Evolutionary conservation across 176 grass and related monocot species (phyloP), one percentile per base, ranked within the genome.

Genomic region (Lolium perenne): DNA sequence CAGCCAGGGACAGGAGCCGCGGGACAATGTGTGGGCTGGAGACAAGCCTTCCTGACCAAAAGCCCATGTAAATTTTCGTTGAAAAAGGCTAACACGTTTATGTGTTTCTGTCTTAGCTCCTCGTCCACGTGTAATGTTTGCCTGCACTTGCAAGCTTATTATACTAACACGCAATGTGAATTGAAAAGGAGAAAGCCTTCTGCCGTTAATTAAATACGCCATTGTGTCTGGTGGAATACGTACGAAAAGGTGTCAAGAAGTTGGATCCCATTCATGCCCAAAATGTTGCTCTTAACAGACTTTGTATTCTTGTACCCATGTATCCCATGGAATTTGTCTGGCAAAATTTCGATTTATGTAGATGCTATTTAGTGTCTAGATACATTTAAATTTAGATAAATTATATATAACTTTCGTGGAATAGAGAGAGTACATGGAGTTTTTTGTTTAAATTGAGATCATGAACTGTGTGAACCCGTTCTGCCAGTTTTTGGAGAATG

Each of bases 121-220:
- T 22, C 38, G 18, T 23, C 68, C 32, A 35, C 32, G 43, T 74
- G 55, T 1, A 74, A 26, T 49, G 47, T 7, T 76, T 57, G 48
- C 49, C 4, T 88, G 12, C 4, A 48, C 38, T 69, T 41, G 20
- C 16, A 69, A 69, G 38, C 2, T 18, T 81, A 74, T 45, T 20
- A 13, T 80, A 53, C 66, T 65, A 83, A 70, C 17, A 18, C 38
- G 17, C 64, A 10, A 45, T 9, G 71, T 32, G 79, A 83, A 79
- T 78, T 46, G 10, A 6, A 73, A 56, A 45, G 43, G 68, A n/a
- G 38, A 43, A 71, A n/a, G 17, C 68, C 68, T 29, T 13, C 25
- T 64, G 56, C 55, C 38, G 25, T 48, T 46, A 8, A 51, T 59
- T 7, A 57, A 57, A 87, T 41, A 21, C 15, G 21, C 56, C 46